Percentiles rank a stretch among this genome's conserved stretches.
Conservation (phyloP, 2,329 filamentous ascomycete genomes). For the Aspergillus japonicus region DNA sequence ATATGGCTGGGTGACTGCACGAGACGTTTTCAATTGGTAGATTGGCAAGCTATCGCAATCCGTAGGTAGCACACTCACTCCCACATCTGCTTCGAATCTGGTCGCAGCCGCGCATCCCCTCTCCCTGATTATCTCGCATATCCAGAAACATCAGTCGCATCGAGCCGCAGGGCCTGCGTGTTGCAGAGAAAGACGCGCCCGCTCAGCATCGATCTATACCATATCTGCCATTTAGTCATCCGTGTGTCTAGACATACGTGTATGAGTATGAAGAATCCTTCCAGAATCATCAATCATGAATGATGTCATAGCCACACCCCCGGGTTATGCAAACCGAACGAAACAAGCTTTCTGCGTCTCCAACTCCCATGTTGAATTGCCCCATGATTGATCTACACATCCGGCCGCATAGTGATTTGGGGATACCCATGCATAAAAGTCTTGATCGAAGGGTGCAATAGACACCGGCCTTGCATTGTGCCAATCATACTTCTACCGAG, state of each 20-base stretch:
- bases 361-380: not conserved
- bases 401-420: not conserved
- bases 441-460: not conserved
- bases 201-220: too few species aligned
- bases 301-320: not conserved
- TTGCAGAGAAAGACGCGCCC: not conserved
- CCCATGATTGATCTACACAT: not conserved
- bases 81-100: too few species aligned
- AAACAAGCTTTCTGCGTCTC: not conserved
- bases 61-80: too few species aligned
- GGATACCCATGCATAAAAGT: not conserved
- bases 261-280: not conserved
- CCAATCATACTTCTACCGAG: slow-evolving; percentile 14
- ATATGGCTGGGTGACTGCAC: too few species aligned
- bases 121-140: not conserved
- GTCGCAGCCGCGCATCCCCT: not conserved
- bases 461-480: slow-evolving; percentile 30
- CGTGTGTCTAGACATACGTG: too few species aligned
- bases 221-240: too few species aligned
- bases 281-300: not conserved
- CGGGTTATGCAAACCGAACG: not conserved
- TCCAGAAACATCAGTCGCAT: not conserved
- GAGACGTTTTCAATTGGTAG: too few species aligned
- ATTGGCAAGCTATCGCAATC: too few species aligned
- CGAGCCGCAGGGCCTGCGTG: too few species aligned